Base-by-base conservation (phyloP, 208 protist genomes). In the Leishmania martiniquensis region DNA sequence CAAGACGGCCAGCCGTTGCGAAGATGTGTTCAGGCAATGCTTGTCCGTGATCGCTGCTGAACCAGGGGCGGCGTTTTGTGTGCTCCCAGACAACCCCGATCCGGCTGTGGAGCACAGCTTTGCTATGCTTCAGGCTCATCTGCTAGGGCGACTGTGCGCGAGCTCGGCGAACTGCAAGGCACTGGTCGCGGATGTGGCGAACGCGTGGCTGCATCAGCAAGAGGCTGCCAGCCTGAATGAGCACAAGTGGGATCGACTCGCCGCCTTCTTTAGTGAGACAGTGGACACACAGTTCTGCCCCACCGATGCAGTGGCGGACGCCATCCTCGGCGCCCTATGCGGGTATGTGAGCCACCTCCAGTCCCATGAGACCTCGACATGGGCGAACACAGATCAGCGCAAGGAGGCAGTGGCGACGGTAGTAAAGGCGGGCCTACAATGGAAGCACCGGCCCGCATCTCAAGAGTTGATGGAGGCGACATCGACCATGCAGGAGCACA, bases 11-110 rank as follows among this genome's bases (percentile, higher is more conserved):
- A 70, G 62, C 15, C 93, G 91, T 25, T 80, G 70, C 42, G 88
- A 89, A 63, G 66, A 63, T 25, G 59, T 87, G n/a, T 94, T 95
- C 52, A 39, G 34, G 37, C 67, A 83, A n/a, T 93, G 89, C 69
- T 45, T 93, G 52, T 29, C 34, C 17, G 76, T 92, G 15, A 75
- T 96, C 9, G 89, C 79, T n/a, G 87, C 51, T 0, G 68, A 68
- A 5, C 60, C 75, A 0, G 76, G 76, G 34, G 83, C 90, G 6
- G 47, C 65, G 13, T 91, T 90, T 70, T 49, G 57, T 42, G 85
- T 86, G 0, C 63, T 91, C 52, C 84, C 89, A 0, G 68, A 78
- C 55, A 60, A 72, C 55, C 62, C 75, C 6, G 39, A 63, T 0
- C 63, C 51, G 15, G 73, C 37, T 4, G 44, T 88, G 54, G 62